phyloP scores from a whole-genome alignment of 805 yeast genomes.

The Saturnispora saitoi region DNA sequence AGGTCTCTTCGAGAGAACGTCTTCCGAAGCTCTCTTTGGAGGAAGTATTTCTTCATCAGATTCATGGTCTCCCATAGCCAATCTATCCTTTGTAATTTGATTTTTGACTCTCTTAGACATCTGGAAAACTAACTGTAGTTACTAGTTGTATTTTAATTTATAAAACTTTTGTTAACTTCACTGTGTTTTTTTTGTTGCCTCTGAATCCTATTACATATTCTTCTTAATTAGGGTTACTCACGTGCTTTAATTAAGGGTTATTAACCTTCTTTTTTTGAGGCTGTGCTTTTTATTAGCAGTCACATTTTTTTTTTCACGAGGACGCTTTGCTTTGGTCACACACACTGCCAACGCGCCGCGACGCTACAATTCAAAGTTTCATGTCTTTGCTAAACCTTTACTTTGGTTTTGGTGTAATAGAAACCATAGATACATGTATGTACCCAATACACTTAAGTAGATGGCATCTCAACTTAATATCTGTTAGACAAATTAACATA shows the following conservation, averaged over 20 bases:
- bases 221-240: neutral
- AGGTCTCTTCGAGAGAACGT: constrained; percentile 58
- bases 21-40: constrained; percentile 46
- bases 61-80: neutral
- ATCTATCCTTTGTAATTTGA: constrained; percentile 42
- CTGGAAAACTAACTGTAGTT: neutral
- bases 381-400: neutral
- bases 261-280: neutral
- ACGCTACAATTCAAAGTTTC: neutral
- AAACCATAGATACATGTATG: constrained; percentile 3
- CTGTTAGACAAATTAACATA: too few relatives aligned
- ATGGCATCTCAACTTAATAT: neutral
- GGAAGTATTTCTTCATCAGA: constrained; percentile 33
- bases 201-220: neutral
- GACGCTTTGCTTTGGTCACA: neutral
- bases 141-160: neutral
- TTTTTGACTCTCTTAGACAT: constrained; percentile 48
- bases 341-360: neutral
- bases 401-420: neutral
- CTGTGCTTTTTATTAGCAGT: constrained; percentile 1
- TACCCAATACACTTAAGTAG: neutral
- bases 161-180: too few relatives aligned
- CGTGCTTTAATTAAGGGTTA: constrained; percentile 4
- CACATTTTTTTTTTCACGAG: constrained; percentile 1
- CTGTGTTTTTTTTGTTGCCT: neutral